phyloP scores from a whole-genome alignment of 345 rosid genomes.

The Pseudoturritis turrita region DNA sequence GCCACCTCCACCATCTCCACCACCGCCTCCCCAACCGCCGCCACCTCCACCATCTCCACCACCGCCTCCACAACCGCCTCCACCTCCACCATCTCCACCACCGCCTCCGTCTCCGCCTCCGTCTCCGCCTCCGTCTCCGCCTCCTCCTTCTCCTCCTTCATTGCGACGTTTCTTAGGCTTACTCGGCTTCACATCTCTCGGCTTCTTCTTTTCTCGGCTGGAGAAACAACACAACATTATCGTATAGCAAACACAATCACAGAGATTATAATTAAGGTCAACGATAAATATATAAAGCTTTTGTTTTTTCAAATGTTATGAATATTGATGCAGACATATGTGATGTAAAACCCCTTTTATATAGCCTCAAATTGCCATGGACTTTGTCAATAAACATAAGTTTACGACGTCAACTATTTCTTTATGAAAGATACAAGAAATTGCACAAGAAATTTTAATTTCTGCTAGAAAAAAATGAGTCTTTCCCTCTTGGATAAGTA shows the following conservation, averaged over 20 bases:
- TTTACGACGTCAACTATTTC: not conserved
- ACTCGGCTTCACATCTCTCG: constrained; percentile 3
- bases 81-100: not conserved
- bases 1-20: constrained; percentile 6
- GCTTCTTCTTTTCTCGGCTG: not conserved
- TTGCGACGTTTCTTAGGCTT: constrained; percentile 18
- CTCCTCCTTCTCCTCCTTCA: not conserved
- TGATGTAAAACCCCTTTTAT: not conserved
- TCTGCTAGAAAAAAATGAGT: not conserved
- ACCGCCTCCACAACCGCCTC: constrained; percentile 16
- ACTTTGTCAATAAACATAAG: not conserved
- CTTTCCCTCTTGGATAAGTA: not conserved
- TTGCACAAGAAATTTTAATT: not conserved
- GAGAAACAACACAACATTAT: constrained; percentile 12
- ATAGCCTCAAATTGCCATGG: not conserved
- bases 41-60: not conserved
- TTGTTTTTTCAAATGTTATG: not conserved
- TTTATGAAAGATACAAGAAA: constrained; percentile 9
- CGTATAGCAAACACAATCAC: not conserved
- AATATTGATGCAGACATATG: not conserved
- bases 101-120: not conserved
- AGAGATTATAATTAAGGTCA: not conserved
- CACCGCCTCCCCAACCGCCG: not conserved
- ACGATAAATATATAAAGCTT: not conserved
- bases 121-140: not conserved